Base-by-base conservation (phyloP, 495 filamentous ascomycete genomes). In the Xylaria acuta region DNA sequence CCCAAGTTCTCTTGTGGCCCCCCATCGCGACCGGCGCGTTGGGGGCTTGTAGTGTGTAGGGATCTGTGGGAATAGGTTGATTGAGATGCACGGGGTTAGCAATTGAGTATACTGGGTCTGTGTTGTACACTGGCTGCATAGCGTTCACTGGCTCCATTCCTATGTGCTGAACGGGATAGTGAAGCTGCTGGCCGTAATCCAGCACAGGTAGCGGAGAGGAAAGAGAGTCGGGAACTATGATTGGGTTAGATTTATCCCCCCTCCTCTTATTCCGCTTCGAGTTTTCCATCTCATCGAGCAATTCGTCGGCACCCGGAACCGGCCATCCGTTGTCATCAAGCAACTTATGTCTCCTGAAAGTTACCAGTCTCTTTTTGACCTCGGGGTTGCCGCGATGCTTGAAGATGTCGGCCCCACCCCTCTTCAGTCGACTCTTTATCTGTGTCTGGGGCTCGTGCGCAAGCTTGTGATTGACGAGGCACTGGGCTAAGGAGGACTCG, bases 331-430 rank as follows among this genome's bases (percentile, higher is more conserved):
- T 27, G 1, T 75, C 75, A 12, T 75, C 72, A 3, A 77, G 30
- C 0, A 79, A 30, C 1, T 56, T 64, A 11, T 66, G n/a, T 1
- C 8, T 40, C 25, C 40, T 64, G 22, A 30, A 73, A 6, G 18
- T 36, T 12, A 62, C 27, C 49, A 77, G 12, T 72, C 64, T 60
- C 8, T 18, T 56, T 30, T 70, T 72, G 5, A 41, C 9, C 5
- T 63, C 43, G 11, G 85, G 74, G 49, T 86, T 72, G 1, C 84
- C 84, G 59, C 56, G 71, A 68, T 86, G 84, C 32, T 79, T 71
- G 7, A 76, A 76, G 51, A 86, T 79, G 40, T 84, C 75, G 36
- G 71, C 74, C 2, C 82, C 81, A 0, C 67, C 77, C 36, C 81
- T 76, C 16, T 65, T 69, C 25, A 75, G 69, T 3, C 83, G 78